Evolutionary conservation across 1,284 basidiomycete genomes (phyloP), one percentile per base, ranked within the genome.

Genomic region (Leccinum ponderosum): DNA sequence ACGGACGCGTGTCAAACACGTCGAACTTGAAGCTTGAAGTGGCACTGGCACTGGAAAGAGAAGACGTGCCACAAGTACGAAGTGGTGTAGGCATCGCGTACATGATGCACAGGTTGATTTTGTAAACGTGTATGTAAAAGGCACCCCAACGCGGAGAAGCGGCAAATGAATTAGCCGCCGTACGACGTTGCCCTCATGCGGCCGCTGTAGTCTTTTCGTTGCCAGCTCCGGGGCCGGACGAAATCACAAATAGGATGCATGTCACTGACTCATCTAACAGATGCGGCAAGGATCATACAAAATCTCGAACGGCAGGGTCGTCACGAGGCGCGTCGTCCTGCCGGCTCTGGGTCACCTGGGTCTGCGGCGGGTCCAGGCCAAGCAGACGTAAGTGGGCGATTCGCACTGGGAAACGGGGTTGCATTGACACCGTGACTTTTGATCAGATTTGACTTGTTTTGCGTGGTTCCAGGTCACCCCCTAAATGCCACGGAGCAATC

Each of bases 301-400:
- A 77, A 57, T 78, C 14, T 25, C 70, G 0, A 47, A 75, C 4
- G 72, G 73, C 7, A 64, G 72, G 15, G 58, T 64, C 20, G 56
- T 73, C 4, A 56, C 56, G 37, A 62, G 70, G 56, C 68, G 55
- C 2, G 35, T 65, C 39, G 3, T 57, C 4, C 47, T 14, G 3
- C 20, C 6, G 60, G 62, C 33, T 57, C 47, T 7, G 12, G 22
- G 12, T 57, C 14, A 39, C 57, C 64, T 7, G n/a, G 14, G 15
- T 50, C 57, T 37, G 62, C 12, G 14, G 14, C 37, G 15, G 37
- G 58, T 2, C 20, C 56, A 17, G 67, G 58, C 62, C 47, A 70
- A 51, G 53, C 52, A 29, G 55, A 61, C 5, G 4, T 73, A 42
- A 63, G 70, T 73, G 47, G 62, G 14, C 14, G 47, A 50, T 27